A percentile compares a stretch with the other conserved stretches of the same genome.
phyloP scores from a whole-genome alignment of 371 early-diverging fungal species.

The Apophysomyces elegans region DNA sequence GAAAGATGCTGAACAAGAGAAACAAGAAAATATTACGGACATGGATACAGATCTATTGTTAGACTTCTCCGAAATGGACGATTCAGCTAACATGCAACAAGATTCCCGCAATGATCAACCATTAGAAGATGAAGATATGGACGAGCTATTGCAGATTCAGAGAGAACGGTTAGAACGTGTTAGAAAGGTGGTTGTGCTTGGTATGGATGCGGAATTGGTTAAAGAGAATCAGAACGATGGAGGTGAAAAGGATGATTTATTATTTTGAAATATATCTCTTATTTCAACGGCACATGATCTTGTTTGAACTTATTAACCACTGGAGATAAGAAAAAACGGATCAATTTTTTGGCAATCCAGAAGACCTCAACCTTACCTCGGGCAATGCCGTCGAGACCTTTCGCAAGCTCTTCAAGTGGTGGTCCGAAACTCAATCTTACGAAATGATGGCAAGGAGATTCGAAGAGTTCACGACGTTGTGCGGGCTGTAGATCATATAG shows the following conservation, averaged over 20 bases:
- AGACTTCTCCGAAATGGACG: background rate
- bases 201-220: conserved; percentile 47
- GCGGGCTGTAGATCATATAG: conserved; percentile 34
- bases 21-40: conserved; percentile 24
- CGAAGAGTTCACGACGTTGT: conserved; percentile 51
- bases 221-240: conserved; percentile 32
- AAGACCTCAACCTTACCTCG: conserved; percentile 24
- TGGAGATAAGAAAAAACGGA: background rate
- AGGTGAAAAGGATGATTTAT: conserved; percentile 43
- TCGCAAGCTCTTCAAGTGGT: conserved; percentile 45
- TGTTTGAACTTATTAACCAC: conserved; percentile 13
- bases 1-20: conserved; percentile 26
- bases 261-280: conserved; percentile 34
- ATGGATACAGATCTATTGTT: conserved; percentile 3
- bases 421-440: conserved; percentile 56
- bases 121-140: conserved; percentile 48
- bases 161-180: conserved; percentile 47
- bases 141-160: conserved; percentile 47
- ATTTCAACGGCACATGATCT: conserved; percentile 2
- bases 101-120: conserved; percentile 6
- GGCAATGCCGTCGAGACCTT: conserved; percentile 51
- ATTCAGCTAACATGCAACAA: conserved; percentile 15
- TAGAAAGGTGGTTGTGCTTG: conserved; percentile 45
- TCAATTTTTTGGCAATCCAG: background rate
- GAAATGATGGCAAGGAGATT: conserved; percentile 56